Evolutionary conservation across 208 protist genomes (phyloP).

Genomic region (Trypanosoma vivax): DNA sequence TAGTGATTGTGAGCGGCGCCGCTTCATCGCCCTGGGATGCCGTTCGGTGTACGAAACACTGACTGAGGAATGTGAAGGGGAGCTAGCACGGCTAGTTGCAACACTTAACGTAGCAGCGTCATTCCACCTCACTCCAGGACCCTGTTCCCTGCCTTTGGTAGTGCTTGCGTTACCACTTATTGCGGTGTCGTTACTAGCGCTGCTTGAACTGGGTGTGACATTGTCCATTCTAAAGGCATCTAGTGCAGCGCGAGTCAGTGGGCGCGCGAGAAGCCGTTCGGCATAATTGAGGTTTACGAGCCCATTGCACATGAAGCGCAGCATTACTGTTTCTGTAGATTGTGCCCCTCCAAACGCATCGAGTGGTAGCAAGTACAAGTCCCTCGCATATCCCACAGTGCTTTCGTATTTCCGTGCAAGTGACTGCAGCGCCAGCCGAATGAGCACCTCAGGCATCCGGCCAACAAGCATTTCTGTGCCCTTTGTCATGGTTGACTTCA

Average conservation of each 20-base stretch:
- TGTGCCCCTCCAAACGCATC: no score
- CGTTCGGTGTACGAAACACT: constrained; percentile 16
- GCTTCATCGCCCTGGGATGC: constrained; percentile 4
- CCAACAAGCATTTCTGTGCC: constrained; percentile 19
- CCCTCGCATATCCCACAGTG: constrained; percentile 36
- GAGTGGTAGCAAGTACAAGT: constrained; percentile 31
- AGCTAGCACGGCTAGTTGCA: neutral
- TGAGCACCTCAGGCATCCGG: constrained; percentile 59
- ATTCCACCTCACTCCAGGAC: neutral
- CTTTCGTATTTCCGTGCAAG: constrained; percentile 11
- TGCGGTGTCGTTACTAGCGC: neutral
- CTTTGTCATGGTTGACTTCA: neutral
- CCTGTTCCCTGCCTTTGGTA: constrained; percentile 1
- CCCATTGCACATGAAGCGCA: constrained; percentile 58
- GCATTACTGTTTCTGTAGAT: constrained; percentile 24
- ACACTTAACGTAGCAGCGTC: neutral
- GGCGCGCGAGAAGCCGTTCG: constrained; percentile 31
- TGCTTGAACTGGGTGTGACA: constrained; percentile 1
- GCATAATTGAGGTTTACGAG: constrained; percentile 62
- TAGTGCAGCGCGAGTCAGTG: constrained; percentile 8
- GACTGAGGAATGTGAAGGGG: neutral
- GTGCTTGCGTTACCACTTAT: neutral
- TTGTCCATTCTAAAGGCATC: constrained; percentile 12
- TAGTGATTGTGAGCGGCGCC: constrained; percentile 3
- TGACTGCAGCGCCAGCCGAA: constrained; percentile 47